phyloP scores from a whole-genome alignment of 768 basidiomycete species.

The Astraeus odoratus region DNA sequence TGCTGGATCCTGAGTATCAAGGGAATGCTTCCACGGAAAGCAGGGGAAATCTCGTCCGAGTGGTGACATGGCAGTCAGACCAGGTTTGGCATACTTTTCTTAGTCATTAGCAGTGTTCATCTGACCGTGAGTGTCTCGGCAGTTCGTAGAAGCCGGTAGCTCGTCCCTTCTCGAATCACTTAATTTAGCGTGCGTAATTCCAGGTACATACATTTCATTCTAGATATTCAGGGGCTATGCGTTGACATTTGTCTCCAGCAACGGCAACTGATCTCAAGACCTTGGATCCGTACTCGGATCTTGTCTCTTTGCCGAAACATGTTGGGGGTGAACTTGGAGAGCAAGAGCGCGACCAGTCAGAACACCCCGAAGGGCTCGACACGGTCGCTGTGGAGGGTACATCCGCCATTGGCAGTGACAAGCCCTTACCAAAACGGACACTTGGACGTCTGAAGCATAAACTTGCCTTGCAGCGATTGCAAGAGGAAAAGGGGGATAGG shows the following conservation, averaged over 20 bases:
- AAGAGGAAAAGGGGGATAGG: slow-evolving; percentile 6
- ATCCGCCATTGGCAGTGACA: slow-evolving; percentile 9
- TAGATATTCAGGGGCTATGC: not conserved
- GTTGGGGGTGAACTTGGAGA: slow-evolving; percentile 39
- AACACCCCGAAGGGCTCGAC: slow-evolving; percentile 8
- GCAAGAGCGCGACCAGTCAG: slow-evolving; percentile 26
- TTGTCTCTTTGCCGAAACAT: slow-evolving; percentile 56
- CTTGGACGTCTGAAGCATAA: slow-evolving; percentile 48
- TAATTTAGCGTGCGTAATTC: slow-evolving; percentile 37
- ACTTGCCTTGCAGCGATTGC: slow-evolving; percentile 31
- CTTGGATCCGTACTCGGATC: slow-evolving; percentile 54
- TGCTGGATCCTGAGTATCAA: slow-evolving; percentile 42
- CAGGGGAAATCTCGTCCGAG: slow-evolving; percentile 20
- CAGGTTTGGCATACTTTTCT: slow-evolving; percentile 27
- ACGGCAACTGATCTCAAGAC: slow-evolving; percentile 40
- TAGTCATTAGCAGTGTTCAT: not conserved
- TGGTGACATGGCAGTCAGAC: slow-evolving; percentile 30
- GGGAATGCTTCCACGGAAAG: slow-evolving; percentile 9
- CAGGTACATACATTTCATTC: slow-evolving; percentile 33
- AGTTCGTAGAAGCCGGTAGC: slow-evolving; percentile 17
- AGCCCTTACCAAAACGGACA: slow-evolving; percentile 37
- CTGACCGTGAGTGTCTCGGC: slow-evolving; percentile 4
- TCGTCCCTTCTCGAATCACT: slow-evolving; percentile 36
- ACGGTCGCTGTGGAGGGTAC: slow-evolving; percentile 5
- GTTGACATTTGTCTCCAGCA: slow-evolving; percentile 30